A percentile compares a stretch with the other conserved stretches of the same genome.
These are phyloP conservation scores for Tolypocladium guangdongense DNA, from an alignment of 2,329 filamentous ascomycete genomes.

Conservation along the genomic window DNA sequence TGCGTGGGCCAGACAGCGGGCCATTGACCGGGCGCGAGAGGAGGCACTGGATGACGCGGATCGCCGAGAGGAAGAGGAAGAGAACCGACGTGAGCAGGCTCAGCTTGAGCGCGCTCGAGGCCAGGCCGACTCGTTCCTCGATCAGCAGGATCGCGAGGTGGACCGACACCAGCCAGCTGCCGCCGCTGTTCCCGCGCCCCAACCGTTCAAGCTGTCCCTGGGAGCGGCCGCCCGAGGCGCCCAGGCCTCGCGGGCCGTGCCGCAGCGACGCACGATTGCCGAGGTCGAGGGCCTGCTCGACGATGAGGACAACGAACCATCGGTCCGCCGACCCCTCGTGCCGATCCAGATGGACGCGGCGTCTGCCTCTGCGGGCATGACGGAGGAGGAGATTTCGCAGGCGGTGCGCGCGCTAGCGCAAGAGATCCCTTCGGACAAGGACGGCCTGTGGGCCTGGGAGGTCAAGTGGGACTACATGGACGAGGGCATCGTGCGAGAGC, in stretches of 20 bases:
- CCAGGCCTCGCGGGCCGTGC: slow-evolving; percentile 42
- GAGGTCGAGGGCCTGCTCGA: slow-evolving; percentile 92
- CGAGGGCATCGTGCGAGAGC: slow-evolving; percentile 67
- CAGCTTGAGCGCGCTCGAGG: slow-evolving; percentile 70
- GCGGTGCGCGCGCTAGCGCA: slow-evolving; percentile 72
- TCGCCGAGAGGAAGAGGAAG: slow-evolving; percentile 64
- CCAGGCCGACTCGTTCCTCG: slow-evolving; percentile 85
- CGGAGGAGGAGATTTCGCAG: slow-evolving; percentile 77
- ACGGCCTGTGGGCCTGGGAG: slow-evolving; percentile 82
- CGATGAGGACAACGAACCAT: slow-evolving; percentile 76
- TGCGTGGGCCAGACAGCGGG: slow-evolving; percentile 74
- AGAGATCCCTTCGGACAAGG: slow-evolving; percentile 81
- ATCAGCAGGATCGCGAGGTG: slow-evolving; percentile 71
- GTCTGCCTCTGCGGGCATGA: slow-evolving; percentile 51
- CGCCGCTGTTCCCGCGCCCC: slow-evolving; percentile 41
- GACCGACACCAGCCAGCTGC: slow-evolving; percentile 30
- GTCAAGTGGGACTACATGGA: slow-evolving; percentile 90
- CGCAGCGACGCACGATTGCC: slow-evolving; percentile 68
- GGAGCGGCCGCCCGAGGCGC: slow-evolving; percentile 74
- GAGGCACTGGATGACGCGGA: slow-evolving; percentile 71
- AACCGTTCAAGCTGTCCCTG: slow-evolving; percentile 85
- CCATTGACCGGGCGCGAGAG: slow-evolving; percentile 62
- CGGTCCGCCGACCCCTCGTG: slow-evolving; percentile 63
- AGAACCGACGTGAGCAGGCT: slow-evolving; percentile 56
- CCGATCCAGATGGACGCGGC: slow-evolving; percentile 73